phyloP scores from a whole-genome alignment of 116 monocot species.

The Iris pallida region DNA sequence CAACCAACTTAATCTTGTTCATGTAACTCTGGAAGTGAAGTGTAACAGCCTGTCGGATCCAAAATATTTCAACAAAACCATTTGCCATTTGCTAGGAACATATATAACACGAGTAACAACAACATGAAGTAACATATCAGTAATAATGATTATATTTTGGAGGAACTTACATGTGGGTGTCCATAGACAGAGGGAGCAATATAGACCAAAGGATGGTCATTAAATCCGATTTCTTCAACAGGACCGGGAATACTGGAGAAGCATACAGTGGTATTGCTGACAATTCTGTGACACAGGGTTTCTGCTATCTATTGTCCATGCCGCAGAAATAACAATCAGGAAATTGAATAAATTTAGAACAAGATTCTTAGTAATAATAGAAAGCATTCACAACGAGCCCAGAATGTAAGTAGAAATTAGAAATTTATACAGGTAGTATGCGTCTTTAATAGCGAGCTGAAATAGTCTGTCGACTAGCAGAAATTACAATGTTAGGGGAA shows the following conservation, averaged over 20 bases:
- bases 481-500: not conserved
- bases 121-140: too few species aligned
- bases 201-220: constrained; percentile 14
- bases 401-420: not conserved
- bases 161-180: constrained; percentile 21
- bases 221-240: constrained; percentile 7
- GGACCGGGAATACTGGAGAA: constrained; percentile 18
- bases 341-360: not conserved
- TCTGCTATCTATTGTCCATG: constrained; percentile 3
- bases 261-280: constrained; percentile 11
- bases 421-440: not conserved
- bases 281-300: constrained; percentile 10
- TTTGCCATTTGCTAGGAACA: not conserved
- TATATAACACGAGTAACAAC: too few species aligned
- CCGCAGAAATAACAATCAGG: not conserved
- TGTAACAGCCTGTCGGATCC: constrained; percentile 43
- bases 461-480: too few species aligned
- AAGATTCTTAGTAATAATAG: not conserved
- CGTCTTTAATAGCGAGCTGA: too few species aligned
- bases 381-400: not conserved
- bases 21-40: constrained; percentile 76
- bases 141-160: too few species aligned
- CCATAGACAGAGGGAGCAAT: constrained; percentile 27
- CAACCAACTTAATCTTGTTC: constrained; percentile 55
- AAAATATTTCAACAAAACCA: not conserved